Conservation (phyloP, 768 basidiomycete species). For the Obba rivulosa region DNA sequence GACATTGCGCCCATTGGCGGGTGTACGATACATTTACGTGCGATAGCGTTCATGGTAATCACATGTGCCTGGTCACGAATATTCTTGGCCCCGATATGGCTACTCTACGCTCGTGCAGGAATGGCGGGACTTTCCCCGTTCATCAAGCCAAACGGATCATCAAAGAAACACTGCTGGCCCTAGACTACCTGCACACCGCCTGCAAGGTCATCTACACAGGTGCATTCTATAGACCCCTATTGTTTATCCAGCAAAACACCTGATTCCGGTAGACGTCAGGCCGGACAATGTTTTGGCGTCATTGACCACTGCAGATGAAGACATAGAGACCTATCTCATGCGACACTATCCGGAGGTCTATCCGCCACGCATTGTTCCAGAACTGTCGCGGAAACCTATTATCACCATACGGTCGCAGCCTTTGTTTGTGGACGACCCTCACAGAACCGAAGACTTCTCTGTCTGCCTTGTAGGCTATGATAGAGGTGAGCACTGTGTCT, state of each 20-base stretch:
- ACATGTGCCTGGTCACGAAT: neutral
- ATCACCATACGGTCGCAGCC: neutral
- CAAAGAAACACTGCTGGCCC: constrained; percentile 24
- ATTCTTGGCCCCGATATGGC: neutral
- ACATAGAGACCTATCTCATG: neutral
- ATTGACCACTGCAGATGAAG: neutral
- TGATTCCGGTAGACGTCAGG: neutral
- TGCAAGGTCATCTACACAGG: constrained; percentile 19
- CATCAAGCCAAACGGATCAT: constrained; percentile 13
- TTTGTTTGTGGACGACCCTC: neutral
- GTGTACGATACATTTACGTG: neutral
- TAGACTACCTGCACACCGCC: constrained; percentile 24
- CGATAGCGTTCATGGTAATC: neutral
- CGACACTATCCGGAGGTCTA: neutral
- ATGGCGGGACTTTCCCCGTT: constrained; percentile 3
- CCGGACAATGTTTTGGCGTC: neutral
- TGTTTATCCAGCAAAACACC: neutral
- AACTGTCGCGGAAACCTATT: neutral
- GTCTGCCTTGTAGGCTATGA: neutral
- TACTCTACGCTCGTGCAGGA: neutral
- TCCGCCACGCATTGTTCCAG: neutral
- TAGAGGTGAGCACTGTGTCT: neutral
- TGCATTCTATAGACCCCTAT: neutral
- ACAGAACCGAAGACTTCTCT: neutral
- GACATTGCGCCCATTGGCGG: neutral